Percentiles rank a stretch among this genome's conserved stretches.
Conservation (phyloP, 2,329 filamentous ascomycete species). For the Calonectria crousiana region DNA sequence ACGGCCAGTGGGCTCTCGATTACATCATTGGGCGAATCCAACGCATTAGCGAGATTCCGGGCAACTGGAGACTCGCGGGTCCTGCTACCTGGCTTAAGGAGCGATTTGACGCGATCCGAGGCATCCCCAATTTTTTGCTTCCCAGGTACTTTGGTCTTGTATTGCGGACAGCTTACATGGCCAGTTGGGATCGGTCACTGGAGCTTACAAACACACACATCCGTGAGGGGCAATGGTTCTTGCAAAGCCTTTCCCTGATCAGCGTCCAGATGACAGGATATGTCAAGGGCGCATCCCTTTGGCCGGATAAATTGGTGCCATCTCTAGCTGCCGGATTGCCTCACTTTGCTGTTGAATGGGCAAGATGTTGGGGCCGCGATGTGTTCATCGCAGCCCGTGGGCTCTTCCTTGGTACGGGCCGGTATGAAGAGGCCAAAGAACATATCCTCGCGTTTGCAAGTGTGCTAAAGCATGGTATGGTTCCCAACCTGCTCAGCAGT, state of each 20-base stretch:
- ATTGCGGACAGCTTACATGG: slow-evolving; percentile 87
- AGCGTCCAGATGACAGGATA: slow-evolving; percentile 91
- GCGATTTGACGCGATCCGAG: slow-evolving; percentile 87
- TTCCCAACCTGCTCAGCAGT: slow-evolving; percentile 91
- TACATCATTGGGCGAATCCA: slow-evolving; percentile 86
- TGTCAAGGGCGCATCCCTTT: slow-evolving; percentile 90
- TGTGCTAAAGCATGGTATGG: slow-evolving; percentile 98
- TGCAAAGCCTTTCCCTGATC: slow-evolving; percentile 90
- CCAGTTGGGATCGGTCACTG: slow-evolving; percentile 82
- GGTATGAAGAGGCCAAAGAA: slow-evolving; percentile 89
- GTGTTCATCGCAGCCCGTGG: slow-evolving; percentile 96
- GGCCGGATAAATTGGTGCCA: slow-evolving; percentile 85
- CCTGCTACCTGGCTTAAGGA: slow-evolving; percentile 84
- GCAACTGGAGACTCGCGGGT: slow-evolving; percentile 72
- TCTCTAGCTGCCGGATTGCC: slow-evolving; percentile 92
- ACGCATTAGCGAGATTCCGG: slow-evolving; percentile 72
- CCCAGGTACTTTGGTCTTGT: slow-evolving; percentile 95
- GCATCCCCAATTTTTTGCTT: slow-evolving; percentile 87
- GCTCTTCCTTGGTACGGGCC: slow-evolving; percentile 89
- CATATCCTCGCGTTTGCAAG: slow-evolving; percentile 96
- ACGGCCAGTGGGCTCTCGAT: slow-evolving; percentile 93
- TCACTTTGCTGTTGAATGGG: slow-evolving; percentile 95
- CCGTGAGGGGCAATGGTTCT: slow-evolving; percentile 85
- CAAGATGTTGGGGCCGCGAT: slow-evolving; percentile 96
- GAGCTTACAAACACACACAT: slow-evolving; percentile 84